A percentile compares a stretch with the other conserved stretches of the same genome.
Conservation (phyloP, 2,329 filamentous ascomycete species). For the Chaetoscypha palmicola region DNA sequence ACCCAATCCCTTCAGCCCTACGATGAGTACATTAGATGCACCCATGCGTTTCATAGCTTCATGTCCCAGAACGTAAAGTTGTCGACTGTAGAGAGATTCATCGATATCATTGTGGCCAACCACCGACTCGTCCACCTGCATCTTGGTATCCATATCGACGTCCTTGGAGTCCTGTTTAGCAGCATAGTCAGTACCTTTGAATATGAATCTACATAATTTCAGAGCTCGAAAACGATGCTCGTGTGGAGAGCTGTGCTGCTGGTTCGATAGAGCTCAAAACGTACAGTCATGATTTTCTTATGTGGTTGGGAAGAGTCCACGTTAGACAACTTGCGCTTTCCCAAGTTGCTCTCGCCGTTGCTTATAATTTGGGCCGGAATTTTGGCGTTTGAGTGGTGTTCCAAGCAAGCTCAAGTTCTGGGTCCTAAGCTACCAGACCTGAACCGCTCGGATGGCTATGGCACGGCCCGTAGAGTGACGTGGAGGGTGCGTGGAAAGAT, state of each 20-base stretch:
- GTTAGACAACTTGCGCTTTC: conserved; percentile 61
- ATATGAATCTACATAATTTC: too few species aligned
- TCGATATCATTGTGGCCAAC: conserved; percentile 56
- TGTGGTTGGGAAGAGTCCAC: conserved; percentile 49
- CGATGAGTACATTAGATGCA: conserved; percentile 86
- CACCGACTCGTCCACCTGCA: conserved; percentile 58
- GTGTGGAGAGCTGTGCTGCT: too few species aligned
- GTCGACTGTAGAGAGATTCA: conserved; percentile 66
- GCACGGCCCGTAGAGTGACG: conserved; percentile 4
- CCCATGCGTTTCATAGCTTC: conserved; percentile 99
- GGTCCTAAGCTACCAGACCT: conserved; percentile 17
- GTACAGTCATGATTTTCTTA: conserved; percentile 57
- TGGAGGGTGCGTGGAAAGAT: too few species aligned
- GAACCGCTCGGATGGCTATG: conserved; percentile 8
- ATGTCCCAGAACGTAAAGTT: conserved; percentile 65
- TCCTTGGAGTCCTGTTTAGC: conserved; percentile 41
- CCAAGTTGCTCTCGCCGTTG: conserved; percentile 42
- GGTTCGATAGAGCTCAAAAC: conserved; percentile 27
- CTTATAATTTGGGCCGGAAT: conserved; percentile 26
- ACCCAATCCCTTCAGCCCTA: conserved; percentile 87
- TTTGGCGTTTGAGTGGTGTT: conserved; percentile 24
- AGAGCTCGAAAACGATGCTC: too few species aligned
- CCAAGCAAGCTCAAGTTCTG: conserved; percentile 16
- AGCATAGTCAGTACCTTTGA: conserved; percentile 1
- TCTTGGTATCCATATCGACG: conserved; percentile 55